Base-by-base conservation (phyloP, 345 rosid genomes). In the Moricandia moricandioides region DNA sequence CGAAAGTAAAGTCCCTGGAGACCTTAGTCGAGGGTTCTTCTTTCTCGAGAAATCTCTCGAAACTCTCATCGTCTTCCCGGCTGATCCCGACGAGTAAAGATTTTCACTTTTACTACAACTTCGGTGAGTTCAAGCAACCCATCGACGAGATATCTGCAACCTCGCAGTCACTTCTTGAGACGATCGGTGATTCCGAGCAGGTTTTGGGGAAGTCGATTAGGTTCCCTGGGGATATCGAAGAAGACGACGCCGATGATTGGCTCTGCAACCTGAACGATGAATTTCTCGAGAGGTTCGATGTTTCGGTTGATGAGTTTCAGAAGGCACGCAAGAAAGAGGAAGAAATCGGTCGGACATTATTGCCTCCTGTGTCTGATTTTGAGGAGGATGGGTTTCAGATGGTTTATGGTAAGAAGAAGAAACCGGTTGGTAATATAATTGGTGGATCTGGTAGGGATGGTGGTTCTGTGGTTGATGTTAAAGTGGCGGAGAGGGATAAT, bases 31-130 rank as follows among this genome's bases (percentile, higher is more conserved):
- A 78, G 0, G 82, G 74, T 34, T 79, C 91, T 18, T 79, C 89
- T 58, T 74, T 93, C 51, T 65, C 86, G 1, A 67, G 85, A 7
- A 82, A 88, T 10, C 79, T 91, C 34, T 78, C 91, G 18, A 74
- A 72, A 64, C 92, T 95, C 79, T 80, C 88, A 5, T 79, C 86
- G 37, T 83, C 93, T 18, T 87, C 89, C 5, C 82, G 83, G 56
- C 69, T 79, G 39, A 80, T 95, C 61, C 97, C 99, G 3, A 14
- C 88, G 16, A 79, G 84, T 64, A 84, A 79, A 45, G 99, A 92
- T 81, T 95, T 95, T 43, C 97, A 95, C 64, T 95, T 89, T 81
- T 92, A 77, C 83, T 7, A 81, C 85, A 95, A 92, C 69, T 95
- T 95, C 82, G 84, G 79, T 33, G 92, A 86, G 56, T 90, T 95